Evolutionary conservation across 805 yeast genomes (phyloP).

Genomic region (Spathaspora boniae): DNA sequence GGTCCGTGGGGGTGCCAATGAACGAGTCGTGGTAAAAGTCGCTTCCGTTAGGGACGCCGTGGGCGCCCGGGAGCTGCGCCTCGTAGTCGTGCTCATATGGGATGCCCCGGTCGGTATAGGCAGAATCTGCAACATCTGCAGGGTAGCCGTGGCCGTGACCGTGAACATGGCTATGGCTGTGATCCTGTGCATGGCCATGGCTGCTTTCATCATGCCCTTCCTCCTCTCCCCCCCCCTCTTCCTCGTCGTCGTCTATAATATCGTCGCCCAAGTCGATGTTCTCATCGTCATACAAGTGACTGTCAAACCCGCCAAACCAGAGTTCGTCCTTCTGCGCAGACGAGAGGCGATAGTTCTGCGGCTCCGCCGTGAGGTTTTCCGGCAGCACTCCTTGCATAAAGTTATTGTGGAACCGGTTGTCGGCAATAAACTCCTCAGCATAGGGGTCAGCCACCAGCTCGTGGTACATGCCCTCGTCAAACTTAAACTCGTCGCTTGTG

Average conservation of each 20-base stretch:
- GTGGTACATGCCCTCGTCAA: conserved; percentile 24
- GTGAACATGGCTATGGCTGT: too few relatives aligned
- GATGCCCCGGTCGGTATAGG: too few relatives aligned
- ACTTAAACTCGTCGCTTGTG: conserved; percentile 43
- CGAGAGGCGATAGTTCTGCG: conserved; percentile 10
- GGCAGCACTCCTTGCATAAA: conserved; percentile 34
- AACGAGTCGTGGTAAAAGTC: conserved; percentile 9
- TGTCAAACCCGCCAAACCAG: conserved; percentile 18
- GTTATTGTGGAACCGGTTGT: conserved; percentile 40
- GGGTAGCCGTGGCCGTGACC: too few relatives aligned
- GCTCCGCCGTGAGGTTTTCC: conserved; percentile 21
- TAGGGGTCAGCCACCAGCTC: conserved; percentile 15
- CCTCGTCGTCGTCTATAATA: conserved; percentile 19
- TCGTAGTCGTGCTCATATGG: conserved; percentile 7
- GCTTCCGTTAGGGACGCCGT: conserved; percentile 5
- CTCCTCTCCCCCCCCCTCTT: conserved; percentile 20
- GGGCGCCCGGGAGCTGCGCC: not conserved
- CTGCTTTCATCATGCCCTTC: conserved; percentile 34
- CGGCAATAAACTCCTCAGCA: conserved; percentile 35
- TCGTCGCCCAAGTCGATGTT: conserved; percentile 15
- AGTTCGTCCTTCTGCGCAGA: conserved; percentile 25
- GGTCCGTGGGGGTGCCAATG: conserved; percentile 10
- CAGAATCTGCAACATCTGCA: too few relatives aligned
- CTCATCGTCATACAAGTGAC: conserved; percentile 12
- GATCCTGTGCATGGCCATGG: too few relatives aligned